Evolutionary conservation across 2,329 filamentous ascomycete genomes (phyloP).

Genomic region (Pseudogymnoascus sp.): DNA sequence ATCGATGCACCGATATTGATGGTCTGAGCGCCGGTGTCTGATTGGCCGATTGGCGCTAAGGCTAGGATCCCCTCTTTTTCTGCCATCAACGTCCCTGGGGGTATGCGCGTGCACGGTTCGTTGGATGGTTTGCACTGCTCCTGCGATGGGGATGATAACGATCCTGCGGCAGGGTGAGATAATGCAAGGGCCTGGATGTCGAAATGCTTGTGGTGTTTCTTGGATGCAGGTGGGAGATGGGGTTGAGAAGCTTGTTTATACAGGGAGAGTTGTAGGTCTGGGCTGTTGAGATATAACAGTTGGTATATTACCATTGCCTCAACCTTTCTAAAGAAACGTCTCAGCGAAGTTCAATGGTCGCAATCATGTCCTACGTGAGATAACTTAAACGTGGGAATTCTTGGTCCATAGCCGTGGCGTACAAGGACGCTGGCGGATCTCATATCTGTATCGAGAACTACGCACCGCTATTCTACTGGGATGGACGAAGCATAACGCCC

Average conservation of each 20-base stretch:
- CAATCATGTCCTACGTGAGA: neutral
- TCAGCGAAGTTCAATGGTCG: neutral
- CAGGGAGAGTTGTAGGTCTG: neutral
- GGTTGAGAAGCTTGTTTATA: neutral
- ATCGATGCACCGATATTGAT: neutral
- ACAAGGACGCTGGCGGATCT: neutral
- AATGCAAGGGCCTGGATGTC: neutral
- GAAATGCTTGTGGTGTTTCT: neutral
- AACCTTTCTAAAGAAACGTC: neutral
- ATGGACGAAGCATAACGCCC: neutral
- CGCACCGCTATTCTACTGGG: neutral
- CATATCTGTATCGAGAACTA: neutral
- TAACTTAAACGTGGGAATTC: neutral
- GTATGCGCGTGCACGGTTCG: neutral
- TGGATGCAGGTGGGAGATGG: neutral
- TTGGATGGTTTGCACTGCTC: neutral
- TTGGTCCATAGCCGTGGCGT: neutral
- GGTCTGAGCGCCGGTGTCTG: neutral
- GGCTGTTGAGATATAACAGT: neutral
- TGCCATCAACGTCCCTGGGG: neutral
- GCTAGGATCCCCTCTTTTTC: constrained; percentile 1
- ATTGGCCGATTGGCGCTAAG: neutral
- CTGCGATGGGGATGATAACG: neutral
- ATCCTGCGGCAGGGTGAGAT: neutral
- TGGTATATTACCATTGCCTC: neutral